Percentiles rank a stretch among this genome's conserved stretches.
Evolutionary conservation across 1,284 basidiomycete species (phyloP).

Genomic region (Lentinus polychrous): DNA sequence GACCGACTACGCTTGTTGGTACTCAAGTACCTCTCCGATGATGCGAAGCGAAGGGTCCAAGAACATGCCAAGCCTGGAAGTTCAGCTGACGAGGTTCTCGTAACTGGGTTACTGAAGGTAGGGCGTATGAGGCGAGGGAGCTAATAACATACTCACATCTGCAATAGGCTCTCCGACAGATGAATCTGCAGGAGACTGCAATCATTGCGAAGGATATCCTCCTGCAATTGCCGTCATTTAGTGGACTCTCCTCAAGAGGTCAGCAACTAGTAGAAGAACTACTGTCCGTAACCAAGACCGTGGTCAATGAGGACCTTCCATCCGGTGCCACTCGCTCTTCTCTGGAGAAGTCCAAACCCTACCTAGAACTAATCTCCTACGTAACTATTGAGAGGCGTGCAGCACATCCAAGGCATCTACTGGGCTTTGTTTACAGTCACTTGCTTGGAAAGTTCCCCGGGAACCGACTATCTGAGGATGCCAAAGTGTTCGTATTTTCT

Average conservation of each 20-base stretch:
- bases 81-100: slow-evolving; percentile 41
- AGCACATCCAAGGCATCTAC: slow-evolving; percentile 36
- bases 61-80: slow-evolving; percentile 37
- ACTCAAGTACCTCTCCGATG: slow-evolving; percentile 47
- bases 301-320: slow-evolving; percentile 32
- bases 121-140: slow-evolving; percentile 10
- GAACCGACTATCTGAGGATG: slow-evolving; percentile 35
- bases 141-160: slow-evolving; percentile 4
- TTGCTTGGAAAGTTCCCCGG: slow-evolving; percentile 41
- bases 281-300: slow-evolving; percentile 32
- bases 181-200: slow-evolving; percentile 34
- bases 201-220: slow-evolving; percentile 50
- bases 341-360: slow-evolving; percentile 33
- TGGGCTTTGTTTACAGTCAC: slow-evolving; percentile 45
- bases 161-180: slow-evolving; percentile 42
- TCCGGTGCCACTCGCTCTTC: slow-evolving; percentile 12
- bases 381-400: slow-evolving; percentile 36
- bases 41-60: slow-evolving; percentile 42
- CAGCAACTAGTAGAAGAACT: slow-evolving; percentile 38
- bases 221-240: slow-evolving; percentile 40
- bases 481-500: slow-evolving; percentile 37
- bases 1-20: slow-evolving; percentile 53
- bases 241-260: slow-evolving; percentile 29
- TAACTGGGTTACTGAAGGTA: slow-evolving; percentile 45
- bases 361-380: slow-evolving; percentile 41